Percentiles rank a stretch among this genome's conserved stretches.
Conservation (phyloP, 1,284 basidiomycete genomes). For the Fomitiporia mediterranea region DNA sequence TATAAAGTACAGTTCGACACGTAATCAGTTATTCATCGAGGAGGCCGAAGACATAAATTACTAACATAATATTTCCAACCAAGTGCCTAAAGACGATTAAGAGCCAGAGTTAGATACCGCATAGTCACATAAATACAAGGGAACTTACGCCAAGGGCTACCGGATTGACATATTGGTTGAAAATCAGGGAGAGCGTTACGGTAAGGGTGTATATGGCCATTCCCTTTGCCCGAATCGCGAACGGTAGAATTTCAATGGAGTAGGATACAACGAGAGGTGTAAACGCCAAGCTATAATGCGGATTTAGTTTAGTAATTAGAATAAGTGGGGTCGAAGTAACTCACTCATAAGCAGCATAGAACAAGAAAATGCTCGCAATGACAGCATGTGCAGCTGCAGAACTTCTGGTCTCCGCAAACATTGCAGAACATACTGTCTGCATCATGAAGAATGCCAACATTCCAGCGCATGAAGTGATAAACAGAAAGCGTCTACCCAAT, state of each 20-base stretch:
- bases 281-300: slow-evolving; percentile 53
- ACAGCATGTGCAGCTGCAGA: slow-evolving; percentile 54
- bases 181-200: slow-evolving; percentile 63
- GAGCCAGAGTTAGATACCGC: background rate
- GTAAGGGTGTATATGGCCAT: slow-evolving; percentile 67
- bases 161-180: slow-evolving; percentile 82
- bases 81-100: slow-evolving; percentile 28
- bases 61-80: slow-evolving; percentile 62
- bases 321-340: slow-evolving; percentile 19
- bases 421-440: slow-evolving; percentile 70
- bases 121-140: background rate
- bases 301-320: background rate
- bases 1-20: slow-evolving; percentile 23
- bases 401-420: slow-evolving; percentile 44
- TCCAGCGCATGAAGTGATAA: slow-evolving; percentile 55
- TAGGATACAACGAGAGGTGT: slow-evolving; percentile 71
- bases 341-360: slow-evolving; percentile 64
- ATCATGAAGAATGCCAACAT: slow-evolving; percentile 68
- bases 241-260: slow-evolving; percentile 72
- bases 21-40: background rate
- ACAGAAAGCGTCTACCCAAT: slow-evolving; percentile 59
- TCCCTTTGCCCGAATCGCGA: slow-evolving; percentile 70
- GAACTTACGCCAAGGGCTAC: slow-evolving; percentile 49
- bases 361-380: slow-evolving; percentile 75
- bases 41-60: too few species aligned